Percentiles rank a stretch among this genome's conserved stretches.
These are phyloP conservation scores for Penicillium pulvis DNA, from an alignment of 495 filamentous ascomycete genomes.

Conservation along the genomic window DNA sequence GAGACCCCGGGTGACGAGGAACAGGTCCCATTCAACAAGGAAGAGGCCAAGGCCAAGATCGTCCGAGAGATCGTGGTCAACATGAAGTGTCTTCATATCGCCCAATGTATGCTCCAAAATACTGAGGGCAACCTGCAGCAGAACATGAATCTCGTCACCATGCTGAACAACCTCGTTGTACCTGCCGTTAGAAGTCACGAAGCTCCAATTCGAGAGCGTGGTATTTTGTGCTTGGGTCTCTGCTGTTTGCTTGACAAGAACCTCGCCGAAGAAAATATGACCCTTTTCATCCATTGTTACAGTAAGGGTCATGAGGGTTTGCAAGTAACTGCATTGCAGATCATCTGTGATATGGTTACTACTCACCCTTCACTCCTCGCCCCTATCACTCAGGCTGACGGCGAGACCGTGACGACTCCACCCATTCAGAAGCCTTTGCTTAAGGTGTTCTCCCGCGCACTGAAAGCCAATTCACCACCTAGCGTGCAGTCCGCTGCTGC, in stretches of 20 bases:
- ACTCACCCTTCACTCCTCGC: conserved; percentile 78
- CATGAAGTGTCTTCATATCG: conserved; percentile 97
- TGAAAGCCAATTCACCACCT: conserved; percentile 67
- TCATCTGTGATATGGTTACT: conserved; percentile 90
- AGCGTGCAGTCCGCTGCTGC: conserved; percentile 82
- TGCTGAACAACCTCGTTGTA: conserved; percentile 95
- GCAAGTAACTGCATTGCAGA: conserved; percentile 86
- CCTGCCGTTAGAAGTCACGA: conserved; percentile 93
- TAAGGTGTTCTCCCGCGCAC: conserved; percentile 75
- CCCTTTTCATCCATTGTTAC: conserved; percentile 94
- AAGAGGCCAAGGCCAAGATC: conserved; percentile 77
- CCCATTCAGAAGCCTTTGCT: conserved; percentile 61
- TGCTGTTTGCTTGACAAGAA: conserved; percentile 89
- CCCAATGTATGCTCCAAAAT: conserved; percentile 95
- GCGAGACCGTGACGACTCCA: conserved; percentile 43
- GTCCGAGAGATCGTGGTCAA: conserved; percentile 92
- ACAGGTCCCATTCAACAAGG: conserved; percentile 58
- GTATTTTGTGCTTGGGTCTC: conserved; percentile 84
- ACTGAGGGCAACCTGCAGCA: conserved; percentile 81
- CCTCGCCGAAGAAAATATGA: conserved; percentile 89
- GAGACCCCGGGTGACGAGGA: conserved; percentile 49
- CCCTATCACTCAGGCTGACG: conserved; percentile 40
- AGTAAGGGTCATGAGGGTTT: conserved; percentile 87
- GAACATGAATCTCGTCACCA: conserved; percentile 84
- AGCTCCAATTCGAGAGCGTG: conserved; percentile 87